Evolutionary conservation across 2,329 filamentous ascomycete genomes (phyloP).

Genomic region (Polytolypa hystricis): DNA sequence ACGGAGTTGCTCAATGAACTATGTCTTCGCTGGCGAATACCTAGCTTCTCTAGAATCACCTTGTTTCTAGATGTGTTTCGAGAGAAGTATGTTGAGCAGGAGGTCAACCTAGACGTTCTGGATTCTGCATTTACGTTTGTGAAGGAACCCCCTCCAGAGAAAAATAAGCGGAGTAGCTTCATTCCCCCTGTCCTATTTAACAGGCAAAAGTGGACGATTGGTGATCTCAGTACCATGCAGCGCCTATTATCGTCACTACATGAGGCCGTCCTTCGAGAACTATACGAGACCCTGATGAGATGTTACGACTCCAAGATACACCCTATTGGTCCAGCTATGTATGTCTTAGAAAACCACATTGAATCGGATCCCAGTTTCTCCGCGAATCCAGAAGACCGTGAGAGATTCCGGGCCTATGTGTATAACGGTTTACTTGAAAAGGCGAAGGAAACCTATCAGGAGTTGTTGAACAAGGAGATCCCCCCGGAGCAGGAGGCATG

Average conservation of each 20-base stretch:
- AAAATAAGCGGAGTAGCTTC: slow-evolving; percentile 43
- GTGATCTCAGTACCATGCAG: slow-evolving; percentile 61
- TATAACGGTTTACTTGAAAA: slow-evolving; percentile 61
- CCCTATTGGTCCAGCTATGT: slow-evolving; percentile 67
- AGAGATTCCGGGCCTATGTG: slow-evolving; percentile 61
- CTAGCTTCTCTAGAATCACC: slow-evolving; percentile 67
- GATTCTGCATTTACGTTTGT: slow-evolving; percentile 73
- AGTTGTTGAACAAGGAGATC: slow-evolving; percentile 67
- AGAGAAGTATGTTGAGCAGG: slow-evolving; percentile 74
- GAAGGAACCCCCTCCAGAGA: slow-evolving; percentile 58
- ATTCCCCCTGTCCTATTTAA: slow-evolving; percentile 40
- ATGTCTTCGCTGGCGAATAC: slow-evolving; percentile 78
- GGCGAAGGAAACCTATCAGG: slow-evolving; percentile 68
- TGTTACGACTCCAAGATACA: slow-evolving; percentile 85
- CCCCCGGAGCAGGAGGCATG: slow-evolving; percentile 71
- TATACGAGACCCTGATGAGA: slow-evolving; percentile 77
- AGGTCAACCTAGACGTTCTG: slow-evolving; percentile 69
- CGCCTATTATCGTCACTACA: slow-evolving; percentile 64
- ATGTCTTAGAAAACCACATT: slow-evolving; percentile 71
- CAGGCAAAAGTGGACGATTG: slow-evolving; percentile 56
- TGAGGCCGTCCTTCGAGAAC: slow-evolving; percentile 71
- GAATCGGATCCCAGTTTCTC: slow-evolving; percentile 66
- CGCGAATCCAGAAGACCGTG: slow-evolving; percentile 56
- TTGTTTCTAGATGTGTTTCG: slow-evolving; percentile 74
- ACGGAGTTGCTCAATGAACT: slow-evolving; percentile 76